Conservation (phyloP, 768 basidiomycete species). For the Boletus barrowsii region DNA sequence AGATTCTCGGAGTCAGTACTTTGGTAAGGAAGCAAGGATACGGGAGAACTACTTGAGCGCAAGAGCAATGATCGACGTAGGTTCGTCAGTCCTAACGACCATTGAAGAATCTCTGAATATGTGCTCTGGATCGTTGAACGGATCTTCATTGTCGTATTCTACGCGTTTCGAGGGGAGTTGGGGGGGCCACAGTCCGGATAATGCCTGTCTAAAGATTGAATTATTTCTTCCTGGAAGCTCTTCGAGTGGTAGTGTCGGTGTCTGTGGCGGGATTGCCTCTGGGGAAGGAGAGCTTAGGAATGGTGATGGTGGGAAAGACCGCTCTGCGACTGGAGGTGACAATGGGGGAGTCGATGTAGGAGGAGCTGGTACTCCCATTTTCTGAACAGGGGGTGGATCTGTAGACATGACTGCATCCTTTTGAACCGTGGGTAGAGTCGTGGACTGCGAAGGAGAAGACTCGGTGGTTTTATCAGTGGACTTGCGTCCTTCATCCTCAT, state of each 20-base stretch:
- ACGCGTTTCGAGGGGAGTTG: slow-evolving; percentile 50
- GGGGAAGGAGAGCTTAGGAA: slow-evolving; percentile 38
- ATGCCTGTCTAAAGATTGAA: slow-evolving; percentile 71
- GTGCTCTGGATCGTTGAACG: slow-evolving; percentile 80
- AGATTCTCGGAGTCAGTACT: slow-evolving; percentile 1
- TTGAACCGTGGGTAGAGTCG: slow-evolving; percentile 24
- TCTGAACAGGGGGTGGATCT: slow-evolving; percentile 31
- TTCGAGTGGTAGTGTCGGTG: slow-evolving; percentile 54
- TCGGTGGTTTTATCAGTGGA: slow-evolving; percentile 24
- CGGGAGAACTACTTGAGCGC: slow-evolving; percentile 68
- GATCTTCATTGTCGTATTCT: slow-evolving; percentile 61
- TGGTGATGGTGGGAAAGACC: slow-evolving; percentile 55
- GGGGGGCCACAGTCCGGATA: slow-evolving; percentile 69
- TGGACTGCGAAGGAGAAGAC: slow-evolving; percentile 33
- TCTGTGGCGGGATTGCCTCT: slow-evolving; percentile 38
- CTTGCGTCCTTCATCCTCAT: slow-evolving; percentile 46
- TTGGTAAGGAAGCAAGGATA: not conserved
- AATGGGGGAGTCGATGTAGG: slow-evolving; percentile 23
- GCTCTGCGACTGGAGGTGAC: slow-evolving; percentile 24
- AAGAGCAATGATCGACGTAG: slow-evolving; percentile 95
- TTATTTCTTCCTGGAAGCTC: slow-evolving; percentile 45
- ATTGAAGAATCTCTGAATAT: slow-evolving; percentile 93
- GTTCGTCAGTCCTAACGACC: slow-evolving; percentile 94
- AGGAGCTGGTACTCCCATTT: slow-evolving; percentile 4
- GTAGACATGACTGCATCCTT: slow-evolving; percentile 1